Evolutionary conservation across 495 filamentous ascomycete genomes (phyloP), one percentile per base, ranked within the genome.

Genomic region (Xylaria venustula): DNA sequence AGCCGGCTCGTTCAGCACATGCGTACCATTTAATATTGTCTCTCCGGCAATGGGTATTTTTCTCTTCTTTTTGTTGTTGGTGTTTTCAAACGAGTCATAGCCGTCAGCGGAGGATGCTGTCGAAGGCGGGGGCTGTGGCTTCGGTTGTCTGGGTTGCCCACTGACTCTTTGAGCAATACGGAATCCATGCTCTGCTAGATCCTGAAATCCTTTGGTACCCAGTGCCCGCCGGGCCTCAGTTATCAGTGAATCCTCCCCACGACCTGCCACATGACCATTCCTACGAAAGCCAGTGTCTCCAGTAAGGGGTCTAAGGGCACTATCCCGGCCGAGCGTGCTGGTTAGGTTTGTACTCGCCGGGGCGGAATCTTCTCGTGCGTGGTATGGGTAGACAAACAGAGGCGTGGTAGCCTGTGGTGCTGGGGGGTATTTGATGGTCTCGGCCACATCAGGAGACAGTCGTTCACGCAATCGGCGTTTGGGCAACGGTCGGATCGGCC

Each of bases 31-130:
- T 28, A 79, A 57, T 37, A 68, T 74, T 4, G 84, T 76, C 52
- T 85, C 87, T 3, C 87, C 89, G n/a, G 90, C 88, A 0, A 90
- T 90, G 4, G 95, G 95, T 28, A 98, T 97, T 75, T 99, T 99
- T 59, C 95, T 85, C 73, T 99, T 98, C 79, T 98, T 98, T 75
- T 99, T 99, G 72, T 99, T 98, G 71, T 97, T 98, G 52, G 91
- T 97, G 66, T 99, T 98, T 71, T 99, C 94, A 67, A 97, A 95
- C 17, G 90, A 93, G 70, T 98, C 95, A 71, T 98, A 97, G 28
- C 94, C 92, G 72, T 98, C 95, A 5, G 83, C 85, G 7, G 84
- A 84, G 23, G 84, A 85, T 2, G 77, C 66, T 4, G 80, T 75
- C 14, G 83, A 84, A 22, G 71, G 73, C 15, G 79, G 76, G 26